These are phyloP conservation scores for Monsonia emarginata DNA, from an alignment of 441 rosid species.

Conservation along the genomic window DNA sequence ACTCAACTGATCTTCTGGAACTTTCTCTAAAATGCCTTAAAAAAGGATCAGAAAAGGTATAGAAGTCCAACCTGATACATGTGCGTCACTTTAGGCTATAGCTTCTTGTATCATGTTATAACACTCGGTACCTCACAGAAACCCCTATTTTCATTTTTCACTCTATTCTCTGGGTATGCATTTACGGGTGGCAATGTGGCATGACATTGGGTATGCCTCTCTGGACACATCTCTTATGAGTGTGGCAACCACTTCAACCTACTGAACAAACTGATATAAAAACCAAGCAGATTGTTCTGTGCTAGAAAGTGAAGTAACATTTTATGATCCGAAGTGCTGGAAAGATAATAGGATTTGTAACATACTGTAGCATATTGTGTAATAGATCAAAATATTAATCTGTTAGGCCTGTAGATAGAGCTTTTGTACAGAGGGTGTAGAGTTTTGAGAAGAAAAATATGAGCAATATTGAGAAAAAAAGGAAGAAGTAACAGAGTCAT, in stretches of 20 bases:
- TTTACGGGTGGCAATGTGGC: not conserved
- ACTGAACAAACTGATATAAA: not conserved
- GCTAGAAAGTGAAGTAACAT: not conserved
- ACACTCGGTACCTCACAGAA: not conserved
- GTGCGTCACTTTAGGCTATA: not conserved
- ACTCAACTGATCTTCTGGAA: constrained; percentile 56
- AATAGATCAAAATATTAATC: not conserved
- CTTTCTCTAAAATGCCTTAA: constrained; percentile 52
- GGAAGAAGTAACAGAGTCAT: not conserved
- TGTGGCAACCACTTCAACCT: not conserved
- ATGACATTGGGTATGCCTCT: not conserved
- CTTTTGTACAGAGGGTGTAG: not conserved
- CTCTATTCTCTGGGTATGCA: not conserved
- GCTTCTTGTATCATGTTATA: constrained; percentile 3
- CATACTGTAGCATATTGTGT: not conserved
- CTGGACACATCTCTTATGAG: not conserved
- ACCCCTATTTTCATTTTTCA: not conserved
- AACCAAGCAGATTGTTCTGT: not conserved
- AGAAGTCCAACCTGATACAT: constrained; percentile 5
- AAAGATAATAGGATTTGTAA: not conserved
- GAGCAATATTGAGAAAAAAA: no score
- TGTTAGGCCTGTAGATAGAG: not conserved
- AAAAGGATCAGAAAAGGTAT: constrained; percentile 66
- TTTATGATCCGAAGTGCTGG: not conserved
- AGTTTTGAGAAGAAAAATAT: not conserved